These are phyloP conservation scores for Aspergillus unguis DNA, from an alignment of 2,329 filamentous ascomycete genomes.

Conservation along the genomic window DNA sequence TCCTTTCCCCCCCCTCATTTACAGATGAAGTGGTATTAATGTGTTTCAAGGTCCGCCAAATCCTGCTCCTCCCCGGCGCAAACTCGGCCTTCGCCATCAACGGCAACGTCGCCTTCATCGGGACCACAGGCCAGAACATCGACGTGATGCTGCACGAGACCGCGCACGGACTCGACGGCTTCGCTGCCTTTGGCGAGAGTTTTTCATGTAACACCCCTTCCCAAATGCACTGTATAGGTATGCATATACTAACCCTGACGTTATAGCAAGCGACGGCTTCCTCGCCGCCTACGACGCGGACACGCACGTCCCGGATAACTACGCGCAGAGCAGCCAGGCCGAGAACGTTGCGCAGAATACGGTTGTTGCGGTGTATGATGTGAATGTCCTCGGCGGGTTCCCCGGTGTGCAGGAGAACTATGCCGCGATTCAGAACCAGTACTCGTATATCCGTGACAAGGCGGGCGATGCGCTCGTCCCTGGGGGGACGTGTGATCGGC, in stretches of 20 bases:
- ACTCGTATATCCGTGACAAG: background rate
- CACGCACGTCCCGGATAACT: slow-evolving; percentile 10
- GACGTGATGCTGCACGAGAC: slow-evolving; percentile 10
- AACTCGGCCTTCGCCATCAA: slow-evolving; percentile 6
- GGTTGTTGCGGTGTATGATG: slow-evolving; percentile 9
- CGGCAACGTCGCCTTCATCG: slow-evolving; percentile 10
- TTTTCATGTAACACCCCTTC: too few species aligned
- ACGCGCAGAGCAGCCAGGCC: slow-evolving; percentile 6
- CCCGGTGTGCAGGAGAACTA: background rate
- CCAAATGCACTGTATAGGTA: too few species aligned
- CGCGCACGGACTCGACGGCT: slow-evolving; percentile 3
- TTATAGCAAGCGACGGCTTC: slow-evolving; percentile 7
- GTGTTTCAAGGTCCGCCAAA: slow-evolving; percentile 1
- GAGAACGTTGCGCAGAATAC: slow-evolving; percentile 13
- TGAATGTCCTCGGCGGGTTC: slow-evolving; percentile 4
- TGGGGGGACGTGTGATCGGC: slow-evolving; percentile 5
- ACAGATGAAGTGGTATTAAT: background rate
- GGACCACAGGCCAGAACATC: slow-evolving; percentile 2
- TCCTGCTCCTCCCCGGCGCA: slow-evolving; percentile 6
- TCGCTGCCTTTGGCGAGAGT: slow-evolving; percentile 7
- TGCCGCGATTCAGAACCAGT: slow-evolving; percentile 2
- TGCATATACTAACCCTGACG: too few species aligned
- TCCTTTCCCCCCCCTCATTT: background rate
- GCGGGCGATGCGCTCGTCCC: slow-evolving; percentile 4
- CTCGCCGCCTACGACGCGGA: slow-evolving; percentile 5